A percentile compares a stretch with the other conserved stretches of the same genome.
Conservation (phyloP, 2,329 filamentous ascomycete genomes). For the Trichoderma breve region DNA sequence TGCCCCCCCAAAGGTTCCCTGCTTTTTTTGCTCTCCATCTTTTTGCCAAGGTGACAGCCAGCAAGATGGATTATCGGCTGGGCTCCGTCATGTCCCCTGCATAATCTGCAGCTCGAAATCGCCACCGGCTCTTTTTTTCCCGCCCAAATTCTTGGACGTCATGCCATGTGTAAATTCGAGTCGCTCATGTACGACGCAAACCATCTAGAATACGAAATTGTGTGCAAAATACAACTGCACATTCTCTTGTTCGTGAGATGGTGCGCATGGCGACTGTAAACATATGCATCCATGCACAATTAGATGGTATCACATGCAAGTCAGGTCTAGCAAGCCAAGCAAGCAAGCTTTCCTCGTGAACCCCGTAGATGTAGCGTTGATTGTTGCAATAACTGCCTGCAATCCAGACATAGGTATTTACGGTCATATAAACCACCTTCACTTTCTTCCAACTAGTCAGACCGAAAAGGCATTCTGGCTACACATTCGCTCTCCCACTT, state of each 20-base stretch:
- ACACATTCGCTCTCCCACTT: neutral
- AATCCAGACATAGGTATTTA: neutral
- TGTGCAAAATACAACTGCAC: neutral
- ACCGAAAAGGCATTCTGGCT: neutral
- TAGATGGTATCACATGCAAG: neutral
- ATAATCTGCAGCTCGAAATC: neutral
- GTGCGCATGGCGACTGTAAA: neutral
- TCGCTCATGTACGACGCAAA: neutral
- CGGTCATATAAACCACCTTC: neutral
- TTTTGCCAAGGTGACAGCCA: neutral
- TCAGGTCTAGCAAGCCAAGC: neutral
- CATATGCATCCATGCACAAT: neutral
- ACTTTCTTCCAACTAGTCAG: neutral
- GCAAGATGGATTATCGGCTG: neutral
- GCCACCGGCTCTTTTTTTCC: neutral
- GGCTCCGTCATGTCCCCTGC: neutral
- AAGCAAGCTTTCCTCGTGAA: neutral
- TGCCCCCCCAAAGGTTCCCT: neutral
- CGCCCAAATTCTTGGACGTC: neutral
- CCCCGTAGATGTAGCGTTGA: neutral
- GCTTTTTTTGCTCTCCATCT: neutral
- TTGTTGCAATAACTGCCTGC: neutral
- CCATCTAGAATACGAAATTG: neutral
- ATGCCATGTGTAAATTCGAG: neutral
- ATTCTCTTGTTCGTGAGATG: neutral